phyloP scores from a whole-genome alignment of 768 basidiomycete species.

The Suillus subluteus region DNA sequence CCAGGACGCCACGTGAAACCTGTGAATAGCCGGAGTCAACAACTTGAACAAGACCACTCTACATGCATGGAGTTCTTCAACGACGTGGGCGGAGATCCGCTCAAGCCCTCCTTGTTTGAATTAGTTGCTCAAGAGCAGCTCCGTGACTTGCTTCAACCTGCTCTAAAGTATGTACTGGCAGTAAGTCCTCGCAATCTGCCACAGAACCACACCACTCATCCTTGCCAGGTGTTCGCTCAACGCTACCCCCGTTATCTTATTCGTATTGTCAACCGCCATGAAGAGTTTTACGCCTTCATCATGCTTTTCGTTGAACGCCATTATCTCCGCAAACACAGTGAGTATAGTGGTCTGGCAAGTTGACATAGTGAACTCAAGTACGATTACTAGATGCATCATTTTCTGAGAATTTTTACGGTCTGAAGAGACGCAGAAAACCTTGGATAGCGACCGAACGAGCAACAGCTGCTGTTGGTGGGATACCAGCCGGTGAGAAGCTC shows the following conservation, averaged over 20 bases:
- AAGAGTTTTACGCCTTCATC: conserved; percentile 90
- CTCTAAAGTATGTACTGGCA: conserved; percentile 90
- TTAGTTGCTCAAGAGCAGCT: conserved; percentile 94
- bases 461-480: conserved; percentile 65
- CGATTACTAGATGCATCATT: conserved; percentile 81
- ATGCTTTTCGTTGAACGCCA: conserved; percentile 91
- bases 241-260: conserved; percentile 91
- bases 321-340: conserved; percentile 87
- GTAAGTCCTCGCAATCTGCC: conserved; percentile 48
- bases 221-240: conserved; percentile 85
- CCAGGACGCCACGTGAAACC: neutral
- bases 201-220: neutral
- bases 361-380: neutral
- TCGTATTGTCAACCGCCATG: conserved; percentile 90
- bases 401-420: conserved; percentile 93
- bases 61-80: conserved; percentile 81
- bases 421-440: conserved; percentile 78
- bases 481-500: conserved; percentile 68
- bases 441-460: conserved; percentile 72
- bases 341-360: conserved; percentile 27
- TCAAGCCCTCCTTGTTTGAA: conserved; percentile 87
- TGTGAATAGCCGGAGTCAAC: neutral
- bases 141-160: conserved; percentile 88
- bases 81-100: conserved; percentile 69
- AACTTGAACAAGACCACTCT: conserved; percentile 1